phyloP scores from a whole-genome alignment of 768 basidiomycete species.

The Galerina sulciceps region DNA sequence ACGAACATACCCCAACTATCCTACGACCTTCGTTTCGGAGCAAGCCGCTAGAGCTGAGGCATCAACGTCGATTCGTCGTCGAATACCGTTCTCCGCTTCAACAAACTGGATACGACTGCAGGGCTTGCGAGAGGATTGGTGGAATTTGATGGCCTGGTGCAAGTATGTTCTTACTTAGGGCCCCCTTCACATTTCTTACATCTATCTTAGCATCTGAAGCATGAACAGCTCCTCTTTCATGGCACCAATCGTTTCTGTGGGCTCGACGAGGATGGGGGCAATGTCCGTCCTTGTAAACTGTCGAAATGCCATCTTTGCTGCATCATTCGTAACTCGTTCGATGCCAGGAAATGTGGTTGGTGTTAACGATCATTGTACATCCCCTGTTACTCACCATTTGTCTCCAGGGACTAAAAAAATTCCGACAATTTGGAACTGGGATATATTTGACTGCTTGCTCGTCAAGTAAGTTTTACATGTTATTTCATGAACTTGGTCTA shows the following conservation, averaged over 20 bases:
- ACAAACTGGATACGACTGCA: no score
- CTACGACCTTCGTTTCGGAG: no score
- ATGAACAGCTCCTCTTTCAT: conserved; percentile 68
- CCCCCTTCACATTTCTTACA: no score
- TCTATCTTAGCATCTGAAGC: no score
- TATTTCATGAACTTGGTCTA: background rate
- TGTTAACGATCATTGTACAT: background rate
- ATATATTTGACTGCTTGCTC: conserved; percentile 72
- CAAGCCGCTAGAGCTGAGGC: no score
- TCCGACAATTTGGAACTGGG: conserved; percentile 70
- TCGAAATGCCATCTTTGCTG: conserved; percentile 58
- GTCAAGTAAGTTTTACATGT: conserved; percentile 50
- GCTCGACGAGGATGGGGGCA: conserved; percentile 54
- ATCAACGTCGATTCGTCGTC: no score
- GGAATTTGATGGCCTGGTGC: no score
- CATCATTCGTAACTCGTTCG: conserved; percentile 63
- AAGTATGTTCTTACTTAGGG: no score
- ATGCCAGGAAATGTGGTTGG: conserved; percentile 61
- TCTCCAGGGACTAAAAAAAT: conserved; percentile 55
- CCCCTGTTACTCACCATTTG: conserved; percentile 2
- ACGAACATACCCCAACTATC: no score
- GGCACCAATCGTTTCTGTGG: conserved; percentile 66
- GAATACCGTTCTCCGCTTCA: no score
- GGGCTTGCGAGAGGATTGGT: no score
- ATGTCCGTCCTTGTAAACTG: conserved; percentile 51